These are phyloP conservation scores for Cucumis cinereus DNA, from an alignment of 306 rosid genomes.

Conservation along the genomic window DNA sequence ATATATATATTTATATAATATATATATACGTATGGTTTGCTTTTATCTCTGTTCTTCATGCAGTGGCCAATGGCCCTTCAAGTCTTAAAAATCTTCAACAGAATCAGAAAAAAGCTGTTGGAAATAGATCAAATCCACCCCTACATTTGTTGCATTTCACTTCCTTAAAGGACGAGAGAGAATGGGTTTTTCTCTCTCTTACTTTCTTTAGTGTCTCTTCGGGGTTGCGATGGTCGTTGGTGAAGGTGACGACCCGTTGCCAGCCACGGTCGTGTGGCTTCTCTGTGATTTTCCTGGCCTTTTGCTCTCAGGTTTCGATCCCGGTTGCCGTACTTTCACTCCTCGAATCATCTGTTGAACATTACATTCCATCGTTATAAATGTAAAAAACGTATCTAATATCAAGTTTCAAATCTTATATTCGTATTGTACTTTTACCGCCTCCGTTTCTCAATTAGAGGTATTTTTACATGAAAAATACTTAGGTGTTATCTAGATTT, in stretches of 20 bases:
- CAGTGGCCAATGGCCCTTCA: background rate
- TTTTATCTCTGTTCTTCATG: background rate
- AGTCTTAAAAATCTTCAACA: background rate
- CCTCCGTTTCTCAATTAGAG: too few relatives aligned
- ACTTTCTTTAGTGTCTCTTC: background rate
- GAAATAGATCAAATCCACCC: background rate
- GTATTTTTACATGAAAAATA: too few relatives aligned
- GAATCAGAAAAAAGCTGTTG: background rate
- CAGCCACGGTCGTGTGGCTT: conserved; percentile 36
- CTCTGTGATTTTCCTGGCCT: conserved; percentile 57
- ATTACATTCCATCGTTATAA: background rate
- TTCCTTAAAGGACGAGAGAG: background rate
- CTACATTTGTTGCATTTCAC: background rate
- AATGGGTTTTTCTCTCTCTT: background rate
- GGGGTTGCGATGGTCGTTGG: background rate
- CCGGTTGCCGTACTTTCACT: conserved; percentile 79
- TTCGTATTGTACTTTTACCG: too few relatives aligned
- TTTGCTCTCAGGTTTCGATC: conserved; percentile 49
- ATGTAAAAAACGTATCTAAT: too few relatives aligned
- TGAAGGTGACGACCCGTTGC: conserved; percentile 26
- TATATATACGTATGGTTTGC: background rate
- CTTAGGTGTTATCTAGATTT: too few relatives aligned
- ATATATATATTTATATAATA: background rate
- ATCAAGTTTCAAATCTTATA: too few relatives aligned
- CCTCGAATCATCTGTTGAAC: conserved; percentile 75